These are phyloP conservation scores for Pestalotiopsis sp. DNA, from an alignment of 2,329 filamentous ascomycete species.

Conservation along the genomic window DNA sequence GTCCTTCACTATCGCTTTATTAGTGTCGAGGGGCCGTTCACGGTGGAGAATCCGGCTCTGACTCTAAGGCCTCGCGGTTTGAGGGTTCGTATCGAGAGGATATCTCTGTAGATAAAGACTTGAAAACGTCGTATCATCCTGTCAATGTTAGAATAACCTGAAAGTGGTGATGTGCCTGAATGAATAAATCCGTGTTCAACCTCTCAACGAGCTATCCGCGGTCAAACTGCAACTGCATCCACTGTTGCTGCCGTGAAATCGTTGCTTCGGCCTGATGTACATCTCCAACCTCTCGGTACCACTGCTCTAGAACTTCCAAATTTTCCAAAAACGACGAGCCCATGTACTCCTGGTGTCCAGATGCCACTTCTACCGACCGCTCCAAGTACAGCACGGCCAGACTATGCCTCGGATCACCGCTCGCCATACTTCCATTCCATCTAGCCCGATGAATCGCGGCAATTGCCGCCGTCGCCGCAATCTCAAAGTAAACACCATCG, in stretches of 20 bases:
- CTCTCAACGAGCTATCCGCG: too few species aligned
- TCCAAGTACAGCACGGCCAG: not conserved
- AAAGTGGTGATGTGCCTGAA: too few species aligned
- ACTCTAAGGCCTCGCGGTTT: not conserved
- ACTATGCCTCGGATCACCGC: not conserved
- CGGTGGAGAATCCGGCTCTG: not conserved
- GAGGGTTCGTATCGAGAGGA: not conserved
- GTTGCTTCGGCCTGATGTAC: not conserved
- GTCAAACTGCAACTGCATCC: not conserved
- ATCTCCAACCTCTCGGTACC: not conserved
- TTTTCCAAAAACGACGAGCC: not conserved
- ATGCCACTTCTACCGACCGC: not conserved
- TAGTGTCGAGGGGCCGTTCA: conserved; percentile 19
- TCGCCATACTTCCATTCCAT: not conserved
- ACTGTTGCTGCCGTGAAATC: not conserved
- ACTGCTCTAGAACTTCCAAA: not conserved
- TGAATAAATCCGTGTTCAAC: too few species aligned
- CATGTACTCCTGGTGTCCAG: not conserved
- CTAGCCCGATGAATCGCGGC: not conserved
- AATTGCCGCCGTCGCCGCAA: not conserved
- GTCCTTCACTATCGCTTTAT: conserved; percentile 25
- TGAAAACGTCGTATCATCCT: too few species aligned
- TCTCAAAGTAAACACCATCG: not conserved
- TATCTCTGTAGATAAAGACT: not conserved
- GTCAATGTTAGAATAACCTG: too few species aligned